A percentile compares a stretch with the other conserved stretches of the same genome.
phyloP scores from a whole-genome alignment of 805 yeast genomes.

The Zygosaccharomyces bisporus region DNA sequence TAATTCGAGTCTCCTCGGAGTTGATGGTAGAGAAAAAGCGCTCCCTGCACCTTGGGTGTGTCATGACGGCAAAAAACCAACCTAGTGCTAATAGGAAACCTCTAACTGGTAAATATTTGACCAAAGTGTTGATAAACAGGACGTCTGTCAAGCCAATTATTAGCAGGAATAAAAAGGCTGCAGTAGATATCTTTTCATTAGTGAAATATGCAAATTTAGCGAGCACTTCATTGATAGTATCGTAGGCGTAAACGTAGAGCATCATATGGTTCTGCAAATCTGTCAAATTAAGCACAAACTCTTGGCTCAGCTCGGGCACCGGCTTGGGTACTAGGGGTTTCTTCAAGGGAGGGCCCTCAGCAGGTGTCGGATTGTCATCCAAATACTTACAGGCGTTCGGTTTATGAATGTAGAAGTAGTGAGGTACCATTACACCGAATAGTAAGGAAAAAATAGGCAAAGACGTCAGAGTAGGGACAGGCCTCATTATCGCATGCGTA shows the following conservation, averaged over 20 bases:
- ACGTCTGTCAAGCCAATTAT: constrained; percentile 33
- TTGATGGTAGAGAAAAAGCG: constrained; percentile 44
- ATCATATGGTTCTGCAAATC: constrained; percentile 82
- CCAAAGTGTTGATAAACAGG: constrained; percentile 29
- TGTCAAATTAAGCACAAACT: constrained; percentile 71
- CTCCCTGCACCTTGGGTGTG: constrained; percentile 56
- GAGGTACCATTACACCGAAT: constrained; percentile 61
- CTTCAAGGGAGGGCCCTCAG: constrained; percentile 49
- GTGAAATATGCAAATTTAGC: constrained; percentile 58
- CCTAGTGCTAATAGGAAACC: constrained; percentile 37
- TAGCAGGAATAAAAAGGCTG: constrained; percentile 44
- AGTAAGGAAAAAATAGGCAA: constrained; percentile 55
- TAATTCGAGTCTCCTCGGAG: constrained; percentile 63
- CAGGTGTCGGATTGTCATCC: constrained; percentile 42
- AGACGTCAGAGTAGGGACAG: constrained; percentile 47
- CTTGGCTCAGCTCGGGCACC: constrained; percentile 72
- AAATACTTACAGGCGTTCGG: constrained; percentile 46
- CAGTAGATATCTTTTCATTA: constrained; percentile 56
- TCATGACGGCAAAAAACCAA: constrained; percentile 46
- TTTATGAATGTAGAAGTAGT: constrained; percentile 57
- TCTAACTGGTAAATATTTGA: constrained; percentile 38
- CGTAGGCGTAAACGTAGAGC: constrained; percentile 59
- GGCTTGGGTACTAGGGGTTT: constrained; percentile 58
- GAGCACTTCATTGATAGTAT: constrained; percentile 47
- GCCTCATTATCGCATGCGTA: constrained; percentile 57